A percentile compares a stretch with the other conserved stretches of the same genome.
Evolutionary conservation across 805 yeast genomes (phyloP).

Genomic region (Candida berthetii): DNA sequence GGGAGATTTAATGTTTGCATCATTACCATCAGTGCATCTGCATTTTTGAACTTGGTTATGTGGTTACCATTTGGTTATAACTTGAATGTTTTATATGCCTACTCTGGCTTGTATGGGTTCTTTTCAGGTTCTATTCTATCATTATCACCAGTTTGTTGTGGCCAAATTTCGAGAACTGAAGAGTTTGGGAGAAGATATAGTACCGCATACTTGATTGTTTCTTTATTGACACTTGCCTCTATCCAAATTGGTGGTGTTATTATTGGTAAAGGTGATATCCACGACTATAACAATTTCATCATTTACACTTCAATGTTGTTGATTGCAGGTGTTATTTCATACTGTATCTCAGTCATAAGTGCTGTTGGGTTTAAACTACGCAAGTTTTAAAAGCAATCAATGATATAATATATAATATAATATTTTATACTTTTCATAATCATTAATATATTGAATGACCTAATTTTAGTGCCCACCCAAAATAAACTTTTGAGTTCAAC

Average conservation of each 20-base stretch:
- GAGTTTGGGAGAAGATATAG: slow-evolving; percentile 47
- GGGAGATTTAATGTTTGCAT: slow-evolving; percentile 46
- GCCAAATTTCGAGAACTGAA: slow-evolving; percentile 44
- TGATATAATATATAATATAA: no score
- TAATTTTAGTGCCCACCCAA: no score
- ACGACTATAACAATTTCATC: slow-evolving; percentile 33
- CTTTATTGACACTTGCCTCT: slow-evolving; percentile 40
- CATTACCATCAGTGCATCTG: slow-evolving; percentile 23
- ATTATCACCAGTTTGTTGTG: slow-evolving; percentile 48
- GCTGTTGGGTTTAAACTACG: slow-evolving; percentile 32
- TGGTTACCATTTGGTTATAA: slow-evolving; percentile 34
- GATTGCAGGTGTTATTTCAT: slow-evolving; percentile 26
- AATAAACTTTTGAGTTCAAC: no score
- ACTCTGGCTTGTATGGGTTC: slow-evolving; percentile 41
- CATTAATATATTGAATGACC: no score
- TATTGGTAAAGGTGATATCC: slow-evolving; percentile 23
- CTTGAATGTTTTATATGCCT: slow-evolving; percentile 29
- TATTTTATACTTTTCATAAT: no score
- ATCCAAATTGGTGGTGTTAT: slow-evolving; percentile 41
- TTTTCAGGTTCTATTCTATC: slow-evolving; percentile 46
- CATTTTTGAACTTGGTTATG: slow-evolving; percentile 25
- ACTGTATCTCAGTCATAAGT: slow-evolving; percentile 29
- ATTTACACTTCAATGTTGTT: slow-evolving; percentile 33
- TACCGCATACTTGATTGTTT: slow-evolving; percentile 47
- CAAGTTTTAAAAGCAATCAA: slow-evolving; percentile 16